Percentiles rank a stretch among this genome's conserved stretches.
These are phyloP conservation scores for Glarea lozoyensis DNA, from an alignment of 495 filamentous ascomycete genomes.

Conservation along the genomic window DNA sequence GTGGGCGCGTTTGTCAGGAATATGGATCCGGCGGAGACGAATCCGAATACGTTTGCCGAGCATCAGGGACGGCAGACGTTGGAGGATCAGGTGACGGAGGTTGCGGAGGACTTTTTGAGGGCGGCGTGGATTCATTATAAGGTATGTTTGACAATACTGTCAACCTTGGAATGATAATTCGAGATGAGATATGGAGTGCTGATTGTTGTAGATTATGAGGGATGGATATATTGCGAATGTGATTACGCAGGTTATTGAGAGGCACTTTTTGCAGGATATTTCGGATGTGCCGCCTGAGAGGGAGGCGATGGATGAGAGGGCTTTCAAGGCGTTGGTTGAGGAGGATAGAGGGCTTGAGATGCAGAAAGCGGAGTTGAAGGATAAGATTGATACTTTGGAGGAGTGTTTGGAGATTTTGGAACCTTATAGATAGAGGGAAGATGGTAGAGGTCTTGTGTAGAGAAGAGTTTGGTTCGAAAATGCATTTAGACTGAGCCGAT, in stretches of 20 bases:
- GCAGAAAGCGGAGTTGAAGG: background rate
- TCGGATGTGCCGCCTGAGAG: background rate
- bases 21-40: background rate
- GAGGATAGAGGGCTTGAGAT: background rate
- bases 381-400: background rate
- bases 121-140: background rate
- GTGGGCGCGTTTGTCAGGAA: background rate
- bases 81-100: background rate
- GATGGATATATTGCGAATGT: slow-evolving; percentile 28
- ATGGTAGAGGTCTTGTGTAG: too few relatives aligned
- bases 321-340: background rate
- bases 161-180: too few relatives aligned
- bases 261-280: slow-evolving; percentile 22
- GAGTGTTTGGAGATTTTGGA: background rate
- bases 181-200: background rate
- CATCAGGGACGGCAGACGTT: background rate
- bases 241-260: slow-evolving; percentile 30
- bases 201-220: background rate
- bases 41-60: background rate
- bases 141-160: background rate
- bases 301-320: background rate
- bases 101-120: background rate
- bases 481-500: too few relatives aligned
- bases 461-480: too few relatives aligned
- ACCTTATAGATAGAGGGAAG: too few relatives aligned